phyloP scores from a whole-genome alignment of 2,329 filamentous ascomycete species.

The Colletotrichum cuscutae region DNA sequence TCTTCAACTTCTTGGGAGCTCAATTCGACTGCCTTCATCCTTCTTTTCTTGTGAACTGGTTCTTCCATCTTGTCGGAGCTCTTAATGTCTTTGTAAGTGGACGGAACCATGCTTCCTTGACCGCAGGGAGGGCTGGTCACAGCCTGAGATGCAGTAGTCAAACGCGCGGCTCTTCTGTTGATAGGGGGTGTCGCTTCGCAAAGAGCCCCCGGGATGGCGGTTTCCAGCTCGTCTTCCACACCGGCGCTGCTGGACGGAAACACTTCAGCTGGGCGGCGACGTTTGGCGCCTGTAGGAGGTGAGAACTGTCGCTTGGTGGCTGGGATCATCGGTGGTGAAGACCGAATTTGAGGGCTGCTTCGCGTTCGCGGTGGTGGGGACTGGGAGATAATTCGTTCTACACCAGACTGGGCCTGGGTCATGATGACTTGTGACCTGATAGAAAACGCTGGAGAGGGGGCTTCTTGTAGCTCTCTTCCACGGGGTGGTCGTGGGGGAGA shows the following conservation, averaged over 20 bases:
- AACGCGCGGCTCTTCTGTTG: conserved; percentile 17
- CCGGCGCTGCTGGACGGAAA: conserved; percentile 36
- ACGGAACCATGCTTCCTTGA: conserved; percentile 36
- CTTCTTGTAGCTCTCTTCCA: not conserved
- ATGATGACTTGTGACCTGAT: conserved; percentile 28
- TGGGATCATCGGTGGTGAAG: conserved; percentile 13
- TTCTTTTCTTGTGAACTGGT: conserved; percentile 30
- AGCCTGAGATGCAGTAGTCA: conserved; percentile 7
- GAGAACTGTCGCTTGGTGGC: not conserved
- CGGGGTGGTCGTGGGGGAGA: conserved; percentile 33
- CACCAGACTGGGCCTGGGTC: not conserved
- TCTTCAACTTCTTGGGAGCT: not conserved
- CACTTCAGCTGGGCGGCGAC: conserved; percentile 7
- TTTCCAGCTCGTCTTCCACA: conserved; percentile 50
- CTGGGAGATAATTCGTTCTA: conserved; percentile 21
- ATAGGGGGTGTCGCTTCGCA: conserved; percentile 29
- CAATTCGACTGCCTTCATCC: conserved; percentile 41
- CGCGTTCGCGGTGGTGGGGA: conserved; percentile 13
- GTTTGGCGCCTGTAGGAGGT: conserved; percentile 6
- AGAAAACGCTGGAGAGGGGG: conserved; percentile 9
- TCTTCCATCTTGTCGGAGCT: conserved; percentile 5
- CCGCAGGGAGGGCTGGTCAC: conserved; percentile 38
- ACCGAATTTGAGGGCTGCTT: conserved; percentile 19
- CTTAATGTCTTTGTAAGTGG: conserved; percentile 26
- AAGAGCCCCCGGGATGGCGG: conserved; percentile 45